A percentile compares a stretch with the other conserved stretches of the same genome.
These are phyloP conservation scores for Sporobolomyces pararoseus DNA, from an alignment of 768 basidiomycete species.

Conservation along the genomic window DNA sequence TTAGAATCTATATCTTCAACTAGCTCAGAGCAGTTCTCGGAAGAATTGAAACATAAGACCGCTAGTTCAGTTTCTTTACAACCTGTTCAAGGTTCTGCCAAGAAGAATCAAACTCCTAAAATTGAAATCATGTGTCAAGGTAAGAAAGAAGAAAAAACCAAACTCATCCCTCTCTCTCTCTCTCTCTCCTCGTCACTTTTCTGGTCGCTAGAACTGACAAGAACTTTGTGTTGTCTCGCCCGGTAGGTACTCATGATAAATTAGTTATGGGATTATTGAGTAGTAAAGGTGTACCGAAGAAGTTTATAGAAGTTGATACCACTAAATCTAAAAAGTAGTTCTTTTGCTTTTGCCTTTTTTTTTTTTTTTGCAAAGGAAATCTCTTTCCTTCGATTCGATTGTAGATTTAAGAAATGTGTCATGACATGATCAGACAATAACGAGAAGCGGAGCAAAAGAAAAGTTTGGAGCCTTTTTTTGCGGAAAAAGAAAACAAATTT, in stretches of 20 bases:
- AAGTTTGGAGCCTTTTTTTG: no score
- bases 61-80: slow-evolving; percentile 29
- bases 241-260: slow-evolving; percentile 37
- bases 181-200: background rate
- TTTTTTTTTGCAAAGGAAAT: no score
- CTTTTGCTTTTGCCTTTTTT: no score
- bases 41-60: slow-evolving; percentile 32
- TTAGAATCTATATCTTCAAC: no score
- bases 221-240: background rate
- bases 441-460: no score
- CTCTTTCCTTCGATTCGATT: no score
- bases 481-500: no score
- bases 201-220: background rate
- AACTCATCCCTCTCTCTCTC: background rate
- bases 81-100: slow-evolving; percentile 13
- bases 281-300: slow-evolving; percentile 19
- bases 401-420: no score
- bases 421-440: no score
- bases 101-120: slow-evolving; percentile 16
- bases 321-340: slow-evolving; percentile 27
- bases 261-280: slow-evolving; percentile 27
- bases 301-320: slow-evolving; percentile 32
- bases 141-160: background rate
- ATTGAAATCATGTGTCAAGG: slow-evolving; percentile 38
- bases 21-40: slow-evolving; percentile 13